A percentile compares a stretch with the other conserved stretches of the same genome.
These are phyloP conservation scores for Phytophthora citrophthora DNA, from an alignment of 352 stramenopile genomes.

Conservation along the genomic window DNA sequence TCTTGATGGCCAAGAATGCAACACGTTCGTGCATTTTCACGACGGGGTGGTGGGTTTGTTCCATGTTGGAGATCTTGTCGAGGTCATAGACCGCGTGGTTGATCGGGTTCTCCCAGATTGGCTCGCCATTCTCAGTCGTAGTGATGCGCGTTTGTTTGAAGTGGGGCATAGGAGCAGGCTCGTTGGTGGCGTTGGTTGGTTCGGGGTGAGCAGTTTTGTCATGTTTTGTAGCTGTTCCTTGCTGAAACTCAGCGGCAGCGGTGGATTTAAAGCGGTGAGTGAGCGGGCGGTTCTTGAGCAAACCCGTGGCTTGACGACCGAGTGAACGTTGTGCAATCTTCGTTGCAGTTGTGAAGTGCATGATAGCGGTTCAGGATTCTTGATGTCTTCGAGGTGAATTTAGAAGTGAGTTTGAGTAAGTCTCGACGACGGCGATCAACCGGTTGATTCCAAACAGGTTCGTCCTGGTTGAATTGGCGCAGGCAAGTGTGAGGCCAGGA, in stretches of 20 bases:
- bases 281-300: conserved; percentile 10
- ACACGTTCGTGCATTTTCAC: conserved; percentile 45
- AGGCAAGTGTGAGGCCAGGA: conserved; percentile 12
- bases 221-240: neutral
- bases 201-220: neutral
- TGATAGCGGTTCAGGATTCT: neutral
- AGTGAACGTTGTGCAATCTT: conserved; percentile 18
- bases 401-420: too few species aligned
- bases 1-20: conserved; percentile 45
- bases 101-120: conserved; percentile 51
- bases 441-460: too few species aligned
- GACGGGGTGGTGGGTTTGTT: conserved; percentile 47
- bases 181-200: conserved; percentile 22
- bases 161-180: conserved; percentile 21
- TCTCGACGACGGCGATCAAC: too few species aligned
- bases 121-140: conserved; percentile 25
- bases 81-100: conserved; percentile 50
- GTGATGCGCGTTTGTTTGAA: conserved; percentile 25
- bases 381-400: too few species aligned
- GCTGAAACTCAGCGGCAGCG: neutral
- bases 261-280: conserved; percentile 17
- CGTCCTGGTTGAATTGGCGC: conserved; percentile 9
- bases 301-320: conserved; percentile 4
- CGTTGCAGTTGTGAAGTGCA: conserved; percentile 8
- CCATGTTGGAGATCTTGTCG: conserved; percentile 38